Conservation (phyloP, 208 protist genomes). For the Trichomonas tenax region DNA sequence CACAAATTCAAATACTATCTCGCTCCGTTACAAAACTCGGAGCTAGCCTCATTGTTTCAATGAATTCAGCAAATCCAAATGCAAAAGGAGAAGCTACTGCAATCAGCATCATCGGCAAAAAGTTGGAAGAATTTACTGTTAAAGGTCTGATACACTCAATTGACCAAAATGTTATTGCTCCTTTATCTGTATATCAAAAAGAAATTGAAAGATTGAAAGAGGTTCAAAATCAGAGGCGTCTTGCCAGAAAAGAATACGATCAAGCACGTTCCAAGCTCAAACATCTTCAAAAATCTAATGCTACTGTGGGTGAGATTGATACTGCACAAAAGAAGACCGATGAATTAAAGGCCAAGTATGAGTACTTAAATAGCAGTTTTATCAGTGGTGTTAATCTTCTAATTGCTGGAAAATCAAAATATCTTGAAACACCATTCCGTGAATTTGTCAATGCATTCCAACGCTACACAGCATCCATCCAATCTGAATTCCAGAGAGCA, state of each 20-base stretch:
- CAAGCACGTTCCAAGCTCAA: not conserved
- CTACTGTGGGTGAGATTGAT: not conserved
- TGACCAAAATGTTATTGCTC: not conserved
- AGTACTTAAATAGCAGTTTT: not conserved
- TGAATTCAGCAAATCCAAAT: not conserved
- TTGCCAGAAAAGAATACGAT: not conserved
- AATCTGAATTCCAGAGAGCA: not conserved
- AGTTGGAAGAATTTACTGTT: not conserved
- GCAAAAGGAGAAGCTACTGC: not conserved
- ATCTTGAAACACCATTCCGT: not conserved
- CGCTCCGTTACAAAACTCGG: not conserved
- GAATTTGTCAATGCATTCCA: not conserved
- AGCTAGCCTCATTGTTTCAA: not conserved
- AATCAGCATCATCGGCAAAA: not conserved
- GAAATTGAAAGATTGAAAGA: not conserved
- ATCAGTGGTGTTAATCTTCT: not conserved
- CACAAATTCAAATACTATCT: not conserved
- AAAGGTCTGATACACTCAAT: not conserved
- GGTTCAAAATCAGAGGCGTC: not conserved
- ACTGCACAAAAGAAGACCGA: not conserved
- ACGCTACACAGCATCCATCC: not conserved
- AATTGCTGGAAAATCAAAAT: not conserved
- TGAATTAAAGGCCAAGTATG: not conserved
- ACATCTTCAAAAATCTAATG: not conserved
- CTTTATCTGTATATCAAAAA: not conserved